These are phyloP conservation scores for Lophium mytilinum DNA, from an alignment of 495 filamentous ascomycete species.

Conservation along the genomic window DNA sequence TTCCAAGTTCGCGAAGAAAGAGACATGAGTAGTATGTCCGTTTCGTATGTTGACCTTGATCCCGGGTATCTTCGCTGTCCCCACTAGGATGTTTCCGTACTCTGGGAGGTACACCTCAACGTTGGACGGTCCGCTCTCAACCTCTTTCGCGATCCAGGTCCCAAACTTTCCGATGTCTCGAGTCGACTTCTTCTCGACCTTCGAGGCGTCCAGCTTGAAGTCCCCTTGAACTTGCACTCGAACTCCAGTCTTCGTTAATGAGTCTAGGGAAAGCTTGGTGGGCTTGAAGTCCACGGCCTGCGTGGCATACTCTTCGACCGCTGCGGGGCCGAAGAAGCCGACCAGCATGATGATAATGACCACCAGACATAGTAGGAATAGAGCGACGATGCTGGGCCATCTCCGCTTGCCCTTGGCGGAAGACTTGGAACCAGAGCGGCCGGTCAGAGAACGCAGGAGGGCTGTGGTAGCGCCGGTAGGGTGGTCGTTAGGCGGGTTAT, in stretches of 20 bases:
- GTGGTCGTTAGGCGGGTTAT: slow-evolving; percentile 26
- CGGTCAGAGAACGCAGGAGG: slow-evolving; percentile 10
- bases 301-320: slow-evolving; percentile 75
- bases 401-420: slow-evolving; percentile 25
- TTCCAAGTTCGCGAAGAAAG: slow-evolving; percentile 66
- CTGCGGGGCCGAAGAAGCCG: slow-evolving; percentile 72
- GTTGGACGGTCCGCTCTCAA: slow-evolving; percentile 59
- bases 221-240: slow-evolving; percentile 69
- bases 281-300: slow-evolving; percentile 75
- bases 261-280: slow-evolving; percentile 71
- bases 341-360: slow-evolving; percentile 46
- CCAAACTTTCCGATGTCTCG: slow-evolving; percentile 65
- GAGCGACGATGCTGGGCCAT: slow-evolving; percentile 52
- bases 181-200: slow-evolving; percentile 60
- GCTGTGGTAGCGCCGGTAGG: slow-evolving; percentile 1
- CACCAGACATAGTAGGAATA: slow-evolving; percentile 40
- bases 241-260: slow-evolving; percentile 68
- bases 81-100: slow-evolving; percentile 69
- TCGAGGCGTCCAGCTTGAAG: slow-evolving; percentile 66
- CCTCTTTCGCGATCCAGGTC: slow-evolving; percentile 72
- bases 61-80: slow-evolving; percentile 64
- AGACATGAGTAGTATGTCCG: slow-evolving; percentile 63
- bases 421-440: slow-evolving; percentile 4
- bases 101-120: slow-evolving; percentile 77
- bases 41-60: slow-evolving; percentile 68